Evolutionary conservation across 1,284 basidiomycete species (phyloP), one percentile per base, ranked within the genome.

Genomic region (Sutorius eximius): DNA sequence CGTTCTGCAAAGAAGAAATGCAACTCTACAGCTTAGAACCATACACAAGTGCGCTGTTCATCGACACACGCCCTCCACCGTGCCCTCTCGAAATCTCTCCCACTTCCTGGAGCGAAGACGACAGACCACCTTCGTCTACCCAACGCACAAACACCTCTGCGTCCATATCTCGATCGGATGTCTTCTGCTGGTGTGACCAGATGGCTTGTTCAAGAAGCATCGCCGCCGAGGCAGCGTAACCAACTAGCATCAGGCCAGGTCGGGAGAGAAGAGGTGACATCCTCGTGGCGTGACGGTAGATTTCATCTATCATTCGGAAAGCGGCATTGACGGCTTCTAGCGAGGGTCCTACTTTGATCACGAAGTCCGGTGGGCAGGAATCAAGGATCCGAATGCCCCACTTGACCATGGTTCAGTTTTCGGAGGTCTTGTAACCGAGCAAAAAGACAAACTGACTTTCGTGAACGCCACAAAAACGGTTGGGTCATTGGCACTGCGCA

Each of bases 141-240:
- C 86, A 89, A 47, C 83, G 74, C 51, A 64, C 68, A 61, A 87
- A 81, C 2, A 81, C 77, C 42, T 83, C 80, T 3, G 72, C 59
- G 54, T 88, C 84, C 0, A 73, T 65, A 1, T 73, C 71, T 2
- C 69, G 66, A 6, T 72, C 68, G 0, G 64, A 53, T 51, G 76
- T 66, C 3, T 65, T 60, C 11, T 54, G 73, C 7, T 51, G 66
- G 58, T 71, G 59, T 1, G 83, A 77, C 86, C 86, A 89, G 8
- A 78, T 65, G 0, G 82, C 80, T 48, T 90, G 87, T 63, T 89
- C 86, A 7, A 89, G 72, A 29, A 89, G 76, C 64, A 79, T 82
- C 2, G 78, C 46, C 7, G 77, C 72, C 0, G 82, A 79, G 0
- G 83, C 72, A 37, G 81, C 61, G 48, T 81, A 74, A 0, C 81